Percentiles rank a stretch among this genome's conserved stretches.
Conservation (phyloP, 176 grass and related monocot species). For the Musa itinerans region DNA sequence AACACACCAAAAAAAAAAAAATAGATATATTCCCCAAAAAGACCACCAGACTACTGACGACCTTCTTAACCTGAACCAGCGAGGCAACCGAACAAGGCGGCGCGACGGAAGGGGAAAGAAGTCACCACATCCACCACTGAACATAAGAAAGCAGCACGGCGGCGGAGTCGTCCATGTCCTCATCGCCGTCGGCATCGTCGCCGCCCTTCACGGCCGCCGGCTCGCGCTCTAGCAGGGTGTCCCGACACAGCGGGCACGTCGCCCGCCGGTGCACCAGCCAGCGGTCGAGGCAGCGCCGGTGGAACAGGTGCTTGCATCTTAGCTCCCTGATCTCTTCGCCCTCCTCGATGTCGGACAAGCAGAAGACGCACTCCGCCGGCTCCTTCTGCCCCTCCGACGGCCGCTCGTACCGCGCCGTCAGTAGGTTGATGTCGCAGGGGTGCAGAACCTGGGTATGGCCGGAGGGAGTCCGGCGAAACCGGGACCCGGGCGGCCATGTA, state of each 20-base stretch:
- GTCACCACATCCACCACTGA: neutral
- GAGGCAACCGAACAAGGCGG: neutral
- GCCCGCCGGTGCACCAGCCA: slow-evolving; percentile 13
- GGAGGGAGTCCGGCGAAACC: neutral
- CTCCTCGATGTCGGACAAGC: slow-evolving; percentile 11
- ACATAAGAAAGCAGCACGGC: neutral
- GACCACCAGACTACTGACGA: too few species aligned
- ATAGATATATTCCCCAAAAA: too few species aligned
- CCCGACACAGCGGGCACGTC: slow-evolving; percentile 20
- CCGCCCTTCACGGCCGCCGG: neutral
- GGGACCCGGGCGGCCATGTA: slow-evolving; percentile 21
- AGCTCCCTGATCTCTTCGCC: slow-evolving; percentile 14
- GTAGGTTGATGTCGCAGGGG: too few species aligned
- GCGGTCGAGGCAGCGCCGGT: slow-evolving; percentile 18
- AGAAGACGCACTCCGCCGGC: slow-evolving; percentile 7
- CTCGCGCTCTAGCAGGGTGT: too few species aligned
- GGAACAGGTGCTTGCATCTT: slow-evolving; percentile 16
- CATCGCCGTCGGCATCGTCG: neutral
- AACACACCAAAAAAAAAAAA: too few species aligned
- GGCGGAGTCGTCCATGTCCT: neutral
- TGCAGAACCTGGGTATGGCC: neutral
- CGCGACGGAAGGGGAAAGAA: neutral
- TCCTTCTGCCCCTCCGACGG: neutral
- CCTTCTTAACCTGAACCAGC: neutral
- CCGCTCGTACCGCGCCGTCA: neutral